Conservation (phyloP, 1,139 yeast species). For the Suhomyces maxii region DNA sequence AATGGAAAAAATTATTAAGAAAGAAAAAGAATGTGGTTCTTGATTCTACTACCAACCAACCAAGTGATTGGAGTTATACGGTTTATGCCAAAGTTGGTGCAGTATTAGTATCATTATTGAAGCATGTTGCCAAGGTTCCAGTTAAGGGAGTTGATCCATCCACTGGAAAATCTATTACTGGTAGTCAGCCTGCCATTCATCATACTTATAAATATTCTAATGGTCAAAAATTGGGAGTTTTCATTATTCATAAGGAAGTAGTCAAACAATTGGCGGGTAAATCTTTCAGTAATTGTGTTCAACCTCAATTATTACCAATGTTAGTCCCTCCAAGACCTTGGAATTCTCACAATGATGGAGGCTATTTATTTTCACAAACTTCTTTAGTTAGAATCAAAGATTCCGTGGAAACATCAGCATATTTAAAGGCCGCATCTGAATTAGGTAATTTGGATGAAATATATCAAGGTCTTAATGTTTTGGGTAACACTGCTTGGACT, state of each 20-base stretch:
- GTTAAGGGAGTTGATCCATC: constrained; percentile 80
- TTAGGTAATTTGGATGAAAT: constrained; percentile 64
- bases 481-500: constrained; percentile 93
- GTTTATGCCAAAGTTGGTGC: constrained; percentile 84
- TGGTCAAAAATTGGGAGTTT: constrained; percentile 80
- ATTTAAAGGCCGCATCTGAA: constrained; percentile 79
- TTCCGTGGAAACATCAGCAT: constrained; percentile 88
- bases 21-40: constrained; percentile 30
- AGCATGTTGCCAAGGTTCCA: constrained; percentile 79
- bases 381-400: constrained; percentile 75
- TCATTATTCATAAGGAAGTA: constrained; percentile 72
- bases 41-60: constrained; percentile 20
- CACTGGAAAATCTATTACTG: constrained; percentile 63
- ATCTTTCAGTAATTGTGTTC: constrained; percentile 63
- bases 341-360: constrained; percentile 81
- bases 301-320: constrained; percentile 94
- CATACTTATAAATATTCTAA: constrained; percentile 81
- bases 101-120: constrained; percentile 65
- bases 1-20: constrained; percentile 46
- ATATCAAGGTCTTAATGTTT: constrained; percentile 79
- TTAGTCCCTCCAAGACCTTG: constrained; percentile 85
- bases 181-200: constrained; percentile 86
- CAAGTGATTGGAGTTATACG: constrained; percentile 44
- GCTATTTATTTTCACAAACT: constrained; percentile 66
- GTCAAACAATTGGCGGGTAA: constrained; percentile 69